Evolutionary conservation across 2,329 filamentous ascomycete genomes (phyloP), one percentile per base, ranked within the genome.

Genomic region (Dactylonectria estremocensis): DNA sequence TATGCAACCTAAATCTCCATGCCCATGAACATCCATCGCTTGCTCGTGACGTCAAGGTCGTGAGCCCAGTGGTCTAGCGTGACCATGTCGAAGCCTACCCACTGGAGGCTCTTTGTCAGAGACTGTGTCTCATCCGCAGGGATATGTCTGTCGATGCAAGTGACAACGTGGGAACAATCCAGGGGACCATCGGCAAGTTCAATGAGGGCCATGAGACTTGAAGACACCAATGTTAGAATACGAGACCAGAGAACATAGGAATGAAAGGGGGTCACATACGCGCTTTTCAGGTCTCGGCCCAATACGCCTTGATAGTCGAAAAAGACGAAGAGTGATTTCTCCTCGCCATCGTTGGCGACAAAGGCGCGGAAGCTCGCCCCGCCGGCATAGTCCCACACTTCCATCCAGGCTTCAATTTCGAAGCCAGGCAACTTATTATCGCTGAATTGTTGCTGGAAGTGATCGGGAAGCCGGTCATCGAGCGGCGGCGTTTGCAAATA

Each of bases 291-390:
- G 79, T 96, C 93, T 77, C 91, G 88, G 67, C 90, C 90, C 74
- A 94, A 85, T 63, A 93, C 88, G 69, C 88, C 87, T 76, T 90
- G 84, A 46, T 81, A 79, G 77, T 96, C 93, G 80, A 97, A 96
- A 86, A 97, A 97, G 79, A 95, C 90, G 81, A 97, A 97, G 77
- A 97, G 85, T 58, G 92, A 90, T 82, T 89, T 94, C 81, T 93
- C 89, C 67, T 88, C 87, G 70, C 87, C 88, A 75, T 92, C 87
- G 70, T 92, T 91, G 62, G 90, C 89, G 66, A 97, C 88, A 79
- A 97, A 97, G 67, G 93, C 95, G 76, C 94, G 90, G 85, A 97
- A 97, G 78, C 92, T 93, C 72, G 91, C 90, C 72, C 94, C 94
- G 76, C 93, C 92, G 68, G 89, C 89, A 81, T 97, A 97, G 81